These are phyloP conservation scores for Sugiyamaella grinbergsii DNA, from an alignment of 1,139 yeast genomes.

Conservation along the genomic window DNA sequence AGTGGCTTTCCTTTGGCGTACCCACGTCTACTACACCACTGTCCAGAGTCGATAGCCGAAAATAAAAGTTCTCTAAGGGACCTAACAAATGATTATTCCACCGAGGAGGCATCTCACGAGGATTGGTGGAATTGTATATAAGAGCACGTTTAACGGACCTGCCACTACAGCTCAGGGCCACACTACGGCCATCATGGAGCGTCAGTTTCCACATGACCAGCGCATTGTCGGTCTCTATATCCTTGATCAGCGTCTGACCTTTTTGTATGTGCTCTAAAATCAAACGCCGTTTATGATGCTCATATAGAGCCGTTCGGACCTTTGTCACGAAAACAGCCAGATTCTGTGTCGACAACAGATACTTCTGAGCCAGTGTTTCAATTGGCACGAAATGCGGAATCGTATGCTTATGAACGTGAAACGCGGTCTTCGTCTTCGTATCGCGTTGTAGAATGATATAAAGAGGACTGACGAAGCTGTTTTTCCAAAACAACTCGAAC, in stretches of 20 bases:
- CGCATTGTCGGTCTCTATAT: slow-evolving; percentile 28
- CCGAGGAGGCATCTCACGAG: slow-evolving; percentile 9
- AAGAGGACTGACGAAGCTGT: slow-evolving; percentile 32
- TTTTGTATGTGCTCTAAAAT: slow-evolving; percentile 20
- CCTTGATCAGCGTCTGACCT: slow-evolving; percentile 13
- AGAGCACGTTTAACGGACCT: slow-evolving; percentile 15
- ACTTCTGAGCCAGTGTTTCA: slow-evolving; percentile 24
- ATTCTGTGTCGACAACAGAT: slow-evolving; percentile 24
- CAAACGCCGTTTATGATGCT: slow-evolving; percentile 19
- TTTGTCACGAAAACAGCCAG: slow-evolving; percentile 26
- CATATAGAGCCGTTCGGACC: slow-evolving; percentile 25
- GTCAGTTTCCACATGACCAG: slow-evolving; percentile 27
- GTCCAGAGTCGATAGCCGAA: background rate
- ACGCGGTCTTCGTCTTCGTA: slow-evolving; percentile 21
- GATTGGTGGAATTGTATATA: slow-evolving; percentile 5
- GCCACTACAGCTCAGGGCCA: slow-evolving; percentile 6
- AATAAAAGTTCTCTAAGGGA: slow-evolving; percentile 10
- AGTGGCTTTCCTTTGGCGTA: too few relatives aligned
- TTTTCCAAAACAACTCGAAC: slow-evolving; percentile 28
- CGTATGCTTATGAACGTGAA: slow-evolving; percentile 32
- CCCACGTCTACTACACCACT: too few relatives aligned
- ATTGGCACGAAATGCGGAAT: slow-evolving; percentile 33
- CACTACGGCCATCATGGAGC: slow-evolving; percentile 19
- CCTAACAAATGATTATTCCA: slow-evolving; percentile 13
- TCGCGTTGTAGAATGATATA: slow-evolving; percentile 29